Evolutionary conservation across 23 red algal genomes (phyloP), one percentile per base, ranked within the genome.

Genomic region (Gracilariopsis chorda): DNA sequence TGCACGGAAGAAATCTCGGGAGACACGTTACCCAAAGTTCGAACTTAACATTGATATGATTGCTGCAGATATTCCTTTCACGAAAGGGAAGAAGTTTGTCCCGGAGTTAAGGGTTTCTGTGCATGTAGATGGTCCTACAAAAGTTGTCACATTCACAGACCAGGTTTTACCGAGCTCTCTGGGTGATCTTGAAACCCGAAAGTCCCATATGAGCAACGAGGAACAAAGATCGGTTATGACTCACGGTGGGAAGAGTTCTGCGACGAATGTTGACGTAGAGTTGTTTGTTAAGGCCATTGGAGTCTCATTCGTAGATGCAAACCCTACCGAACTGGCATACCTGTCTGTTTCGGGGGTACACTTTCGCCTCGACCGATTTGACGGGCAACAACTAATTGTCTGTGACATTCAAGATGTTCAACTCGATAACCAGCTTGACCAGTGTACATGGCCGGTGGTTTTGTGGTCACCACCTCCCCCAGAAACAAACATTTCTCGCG

Each of bases 141-240:
- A 96, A 60, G 94, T 96, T 47, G 94, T 96, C 4, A 96, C 94
- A 2, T 92, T 96, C 75, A 34, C 56, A 36, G 94, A 96, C 83
- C 67, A 73, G 47, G 8, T 13, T 73, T 32, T 24, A 46, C 16
- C 7, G 4, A 56, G 48, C 17, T 87, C 1, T 58, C 40, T 36
- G 42, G 64, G 29, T 2, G 70, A 24, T 4, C 24, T 23, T 29
- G 48, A 53, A 5, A 10, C 13, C 6, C 76, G 40, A 58, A 35
- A n/a, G 14, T n/a, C 14, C 14, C 49, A 55, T 4, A 4, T 28
- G 44, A 80, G 17, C 48, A 80, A 59, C 23, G 48, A 57, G n/a
- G 52, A 28, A 3, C 48, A 43, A 39, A 3, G 52, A 34, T 53
- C 76, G 3, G 10, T 1, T 58, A 10, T 28, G 74, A 2, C 20